Evolutionary conservation across 192 early-diverging fungal species (phyloP).

Genomic region (Umbelopsis sp.): DNA sequence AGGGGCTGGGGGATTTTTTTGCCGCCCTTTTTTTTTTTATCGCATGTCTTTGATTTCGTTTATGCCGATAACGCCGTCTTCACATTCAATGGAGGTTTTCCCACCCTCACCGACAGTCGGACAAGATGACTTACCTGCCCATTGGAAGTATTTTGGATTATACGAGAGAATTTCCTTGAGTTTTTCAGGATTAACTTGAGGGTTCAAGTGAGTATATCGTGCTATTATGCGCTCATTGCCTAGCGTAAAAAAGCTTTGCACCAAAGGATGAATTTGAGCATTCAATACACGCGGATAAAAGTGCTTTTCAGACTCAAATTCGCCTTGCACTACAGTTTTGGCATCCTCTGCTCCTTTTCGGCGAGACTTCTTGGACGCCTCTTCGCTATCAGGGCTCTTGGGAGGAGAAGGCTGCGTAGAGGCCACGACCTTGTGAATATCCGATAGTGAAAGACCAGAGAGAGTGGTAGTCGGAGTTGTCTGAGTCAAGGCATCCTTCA

Average conservation of each 20-base stretch:
- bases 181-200: conserved; percentile 68
- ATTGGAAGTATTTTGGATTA: conserved; percentile 77
- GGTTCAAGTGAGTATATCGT: conserved; percentile 83
- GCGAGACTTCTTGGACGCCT: neutral
- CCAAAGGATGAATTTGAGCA: conserved; percentile 86
- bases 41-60: no score
- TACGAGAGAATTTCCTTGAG: conserved; percentile 66
- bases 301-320: conserved; percentile 83
- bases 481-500: conserved; percentile 15
- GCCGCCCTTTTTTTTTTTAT: no score
- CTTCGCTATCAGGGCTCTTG: conserved; percentile 6
- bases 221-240: conserved; percentile 90
- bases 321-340: conserved; percentile 45
- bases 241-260: conserved; percentile 80
- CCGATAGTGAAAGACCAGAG: conserved; percentile 11
- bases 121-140: conserved; percentile 66
- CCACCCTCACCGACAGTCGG: neutral
- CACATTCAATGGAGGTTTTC: neutral
- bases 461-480: conserved; percentile 17
- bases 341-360: conserved; percentile 22
- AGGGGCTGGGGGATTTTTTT: no score
- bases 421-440: conserved; percentile 8
- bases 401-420: conserved; percentile 5
- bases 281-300: conserved; percentile 90
- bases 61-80: neutral